A percentile compares a stretch with the other conserved stretches of the same genome.
Evolutionary conservation across 2,329 filamentous ascomycete species (phyloP).

Genomic region (Phoma sp.): DNA sequence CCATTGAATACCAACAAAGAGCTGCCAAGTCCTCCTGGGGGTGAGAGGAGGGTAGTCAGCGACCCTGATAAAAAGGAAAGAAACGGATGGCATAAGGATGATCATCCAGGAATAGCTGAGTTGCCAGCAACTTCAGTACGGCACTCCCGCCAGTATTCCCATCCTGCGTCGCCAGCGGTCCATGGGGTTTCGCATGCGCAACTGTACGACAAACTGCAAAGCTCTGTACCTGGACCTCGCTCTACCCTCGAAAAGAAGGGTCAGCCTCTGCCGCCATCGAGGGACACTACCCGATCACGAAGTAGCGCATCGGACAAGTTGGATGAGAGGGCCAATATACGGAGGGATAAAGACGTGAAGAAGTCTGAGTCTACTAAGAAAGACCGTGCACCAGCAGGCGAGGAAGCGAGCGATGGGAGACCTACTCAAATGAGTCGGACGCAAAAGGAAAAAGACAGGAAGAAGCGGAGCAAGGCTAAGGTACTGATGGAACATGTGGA

Average conservation of each 20-base stretch:
- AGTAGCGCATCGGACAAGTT: background rate
- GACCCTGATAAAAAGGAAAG: slow-evolving; percentile 19
- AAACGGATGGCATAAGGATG: slow-evolving; percentile 16
- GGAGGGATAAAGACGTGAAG: background rate
- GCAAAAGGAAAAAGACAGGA: slow-evolving; percentile 83
- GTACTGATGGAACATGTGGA: slow-evolving; percentile 87
- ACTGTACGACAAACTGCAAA: slow-evolving; percentile 8
- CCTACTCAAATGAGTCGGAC: slow-evolving; percentile 68
- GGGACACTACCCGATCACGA: background rate
- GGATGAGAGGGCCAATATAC: background rate
- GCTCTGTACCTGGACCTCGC: background rate
- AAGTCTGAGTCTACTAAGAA: slow-evolving; percentile 1
- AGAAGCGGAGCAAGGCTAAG: slow-evolving; percentile 78
- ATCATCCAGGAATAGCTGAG: slow-evolving; percentile 29
- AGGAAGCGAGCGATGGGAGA: slow-evolving; percentile 5
- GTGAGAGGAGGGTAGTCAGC: slow-evolving; percentile 23
- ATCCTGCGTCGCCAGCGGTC: slow-evolving; percentile 23
- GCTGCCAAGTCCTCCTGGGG: slow-evolving; percentile 35
- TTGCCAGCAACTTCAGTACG: slow-evolving; percentile 21
- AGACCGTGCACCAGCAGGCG: background rate
- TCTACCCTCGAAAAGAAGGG: background rate
- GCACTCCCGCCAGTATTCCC: slow-evolving; percentile 49
- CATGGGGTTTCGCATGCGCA: slow-evolving; percentile 14
- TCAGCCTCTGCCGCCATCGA: background rate
- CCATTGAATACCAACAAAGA: slow-evolving; percentile 43